Base-by-base conservation (phyloP, 2,329 filamentous ascomycete species). In the Colletotrichum lindemuthianum region DNA sequence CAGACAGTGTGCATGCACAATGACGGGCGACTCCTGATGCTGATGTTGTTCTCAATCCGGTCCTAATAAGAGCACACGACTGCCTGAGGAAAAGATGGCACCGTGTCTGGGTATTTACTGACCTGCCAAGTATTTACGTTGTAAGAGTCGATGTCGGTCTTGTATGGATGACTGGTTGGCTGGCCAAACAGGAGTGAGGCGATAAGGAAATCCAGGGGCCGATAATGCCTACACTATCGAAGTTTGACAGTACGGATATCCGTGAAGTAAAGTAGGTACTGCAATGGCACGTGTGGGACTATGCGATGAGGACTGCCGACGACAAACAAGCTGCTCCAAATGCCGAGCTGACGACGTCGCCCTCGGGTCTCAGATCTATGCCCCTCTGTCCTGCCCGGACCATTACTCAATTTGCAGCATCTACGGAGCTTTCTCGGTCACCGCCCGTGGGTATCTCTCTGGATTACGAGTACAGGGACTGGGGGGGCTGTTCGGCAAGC, bases 311-410 rank as follows among this genome's bases (percentile, higher is more conserved):
- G 58, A 41, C 10, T 10, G 32, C n/a, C 15, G 16, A 45, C 47
- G 57, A 48, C 45, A 15, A 52, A 40, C 40, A 56, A 60, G 39
- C 56, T 36, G 39, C 36, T 60, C 15, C n/a, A n/a, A 24, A 56
- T 47, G 58, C 44, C 51, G 58, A 65, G 58, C 58, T 65, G 61
- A 48, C n/a, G 60, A 56, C 40, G 15, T 39, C 52, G 58, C 50
- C 24, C 50, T 60, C 44, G 34, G 10, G 34, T 55, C 48, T 45
- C 50, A 43, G 24, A 55, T 16, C 37, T 49, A 39, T 49, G 36
- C 13, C 12, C 32, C 11, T n/a, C 36, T 24, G 41, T 16, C 48
- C 13, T 39, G 9, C 37, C 45, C 11, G 7, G 41, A n/a, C 41
- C 16, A 13, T 15, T 13, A 48, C 24, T 11, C 34, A 32, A 16